Conservation (phyloP, 2,329 filamentous ascomycete species). For the Aspergillus ibericus region DNA sequence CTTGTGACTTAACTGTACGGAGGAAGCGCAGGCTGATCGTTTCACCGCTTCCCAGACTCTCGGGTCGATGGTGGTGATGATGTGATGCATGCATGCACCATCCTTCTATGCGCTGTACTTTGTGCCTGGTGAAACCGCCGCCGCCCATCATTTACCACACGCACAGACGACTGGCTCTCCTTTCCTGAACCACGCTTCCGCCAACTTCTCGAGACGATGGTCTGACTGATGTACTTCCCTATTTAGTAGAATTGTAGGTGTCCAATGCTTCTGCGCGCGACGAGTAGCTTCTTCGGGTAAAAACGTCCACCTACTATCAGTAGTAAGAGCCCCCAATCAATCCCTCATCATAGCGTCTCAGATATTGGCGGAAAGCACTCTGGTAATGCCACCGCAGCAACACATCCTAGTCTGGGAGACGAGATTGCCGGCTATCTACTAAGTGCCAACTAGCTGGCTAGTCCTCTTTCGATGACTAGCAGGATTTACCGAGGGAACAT, state of each 20-base stretch:
- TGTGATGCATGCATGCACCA: slow-evolving; percentile 43
- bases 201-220: too few species aligned
- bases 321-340: too few species aligned
- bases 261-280: neutral
- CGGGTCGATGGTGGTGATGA: slow-evolving; percentile 29
- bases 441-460: neutral
- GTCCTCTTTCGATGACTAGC: neutral
- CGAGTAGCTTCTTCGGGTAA: neutral
- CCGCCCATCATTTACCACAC: neutral
- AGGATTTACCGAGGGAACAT: neutral
- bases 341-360: too few species aligned
- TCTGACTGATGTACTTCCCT: too few species aligned
- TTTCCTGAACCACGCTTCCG: neutral
- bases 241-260: neutral
- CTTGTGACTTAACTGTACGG: slow-evolving; percentile 7
- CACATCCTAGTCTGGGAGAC: neutral
- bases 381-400: too few species aligned
- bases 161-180: neutral
- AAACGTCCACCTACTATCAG: too few species aligned
- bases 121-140: neutral
- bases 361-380: too few species aligned
- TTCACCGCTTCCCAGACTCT: slow-evolving; percentile 21
- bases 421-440: neutral
- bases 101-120: slow-evolving; percentile 22
- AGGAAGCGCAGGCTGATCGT: slow-evolving; percentile 13